A percentile compares a stretch with the other conserved stretches of the same genome.
Evolutionary conservation across 179 eudicot species (phyloP).

Genomic region (Vitellaria paradoxa): DNA sequence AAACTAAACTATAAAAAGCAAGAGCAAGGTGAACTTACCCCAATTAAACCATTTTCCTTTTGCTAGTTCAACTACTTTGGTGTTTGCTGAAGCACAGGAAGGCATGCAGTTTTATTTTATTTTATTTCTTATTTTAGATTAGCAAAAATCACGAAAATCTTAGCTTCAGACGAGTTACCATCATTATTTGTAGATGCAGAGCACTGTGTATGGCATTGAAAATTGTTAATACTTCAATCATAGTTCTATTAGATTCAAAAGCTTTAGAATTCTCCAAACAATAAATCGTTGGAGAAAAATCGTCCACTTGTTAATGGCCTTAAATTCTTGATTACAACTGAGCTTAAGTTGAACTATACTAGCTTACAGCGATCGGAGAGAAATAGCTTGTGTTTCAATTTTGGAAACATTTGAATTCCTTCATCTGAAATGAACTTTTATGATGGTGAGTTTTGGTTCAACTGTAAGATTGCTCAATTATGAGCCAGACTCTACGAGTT

Average conservation of each 20-base stretch:
- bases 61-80: no score
- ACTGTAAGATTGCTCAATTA: no score
- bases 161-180: not conserved
- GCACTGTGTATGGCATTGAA: not conserved
- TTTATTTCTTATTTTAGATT: not conserved
- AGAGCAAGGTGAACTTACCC: no score
- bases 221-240: not conserved
- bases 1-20: no score
- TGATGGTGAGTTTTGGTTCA: no score
- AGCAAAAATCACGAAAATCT: not conserved
- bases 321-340: not conserved
- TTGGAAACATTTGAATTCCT: not conserved
- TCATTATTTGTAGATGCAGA: not conserved
- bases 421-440: not conserved
- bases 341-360: not conserved
- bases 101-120: not conserved
- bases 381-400: not conserved
- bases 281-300: not conserved
- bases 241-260: not conserved
- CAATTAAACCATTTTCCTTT: no score
- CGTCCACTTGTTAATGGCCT: not conserved
- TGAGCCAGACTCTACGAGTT: no score
- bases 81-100: not conserved
- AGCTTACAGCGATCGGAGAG: not conserved
- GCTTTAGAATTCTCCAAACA: not conserved